Conservation (phyloP, 176 grass and related monocot genomes). For the Cymbopogon citratus region DNA sequence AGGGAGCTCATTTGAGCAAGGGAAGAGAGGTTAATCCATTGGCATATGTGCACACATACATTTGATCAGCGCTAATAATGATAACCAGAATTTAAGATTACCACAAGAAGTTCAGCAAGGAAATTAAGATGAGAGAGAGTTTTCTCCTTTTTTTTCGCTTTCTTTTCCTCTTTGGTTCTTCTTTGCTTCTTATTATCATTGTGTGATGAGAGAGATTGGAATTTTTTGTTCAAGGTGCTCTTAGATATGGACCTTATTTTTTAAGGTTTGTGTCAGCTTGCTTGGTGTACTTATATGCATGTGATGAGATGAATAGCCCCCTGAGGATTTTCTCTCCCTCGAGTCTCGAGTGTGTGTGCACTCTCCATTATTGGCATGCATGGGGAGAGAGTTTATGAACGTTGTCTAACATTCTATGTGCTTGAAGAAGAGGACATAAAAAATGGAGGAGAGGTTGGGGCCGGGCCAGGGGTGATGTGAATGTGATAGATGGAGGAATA, state of each 20-base stretch:
- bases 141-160: conserved; percentile 3
- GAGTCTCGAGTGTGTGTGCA: background rate
- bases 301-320: background rate
- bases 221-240: conserved; percentile 53
- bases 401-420: conserved; percentile 48
- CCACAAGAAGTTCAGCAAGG: conserved; percentile 31
- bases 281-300: conserved; percentile 21
- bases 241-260: conserved; percentile 61
- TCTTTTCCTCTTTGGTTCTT: conserved; percentile 15
- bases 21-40: conserved; percentile 42
- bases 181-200: conserved; percentile 16
- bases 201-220: conserved; percentile 35
- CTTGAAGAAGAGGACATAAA: background rate
- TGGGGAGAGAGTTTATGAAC: conserved; percentile 9
- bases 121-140: conserved; percentile 25
- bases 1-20: conserved; percentile 53
- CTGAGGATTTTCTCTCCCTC: background rate
- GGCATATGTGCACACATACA: conserved; percentile 33
- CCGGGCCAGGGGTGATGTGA: background rate
- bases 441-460: background rate
- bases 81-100: conserved; percentile 28
- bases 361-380: background rate
- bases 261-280: conserved; percentile 37
- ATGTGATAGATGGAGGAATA: conserved; percentile 16
- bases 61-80: conserved; percentile 31